Conservation (phyloP, 2,329 filamentous ascomycete species). For the Verticillium longisporum region DNA sequence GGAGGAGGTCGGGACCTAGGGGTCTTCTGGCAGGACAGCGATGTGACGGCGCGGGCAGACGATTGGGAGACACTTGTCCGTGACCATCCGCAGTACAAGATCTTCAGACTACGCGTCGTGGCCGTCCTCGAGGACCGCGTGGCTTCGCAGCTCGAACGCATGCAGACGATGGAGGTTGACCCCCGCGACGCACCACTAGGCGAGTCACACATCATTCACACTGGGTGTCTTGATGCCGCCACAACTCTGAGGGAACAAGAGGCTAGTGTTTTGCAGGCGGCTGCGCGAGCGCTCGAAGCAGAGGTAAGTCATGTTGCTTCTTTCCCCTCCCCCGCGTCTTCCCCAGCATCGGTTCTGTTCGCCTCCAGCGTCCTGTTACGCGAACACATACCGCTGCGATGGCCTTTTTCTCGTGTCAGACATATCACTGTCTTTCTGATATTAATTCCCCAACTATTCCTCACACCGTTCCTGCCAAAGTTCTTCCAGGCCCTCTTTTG, state of each 20-base stretch:
- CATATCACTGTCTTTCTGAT: no score
- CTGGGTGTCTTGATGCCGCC: conserved; percentile 27
- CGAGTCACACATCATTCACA: conserved; percentile 14
- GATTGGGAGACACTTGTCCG: conserved; percentile 55
- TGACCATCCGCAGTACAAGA: conserved; percentile 55
- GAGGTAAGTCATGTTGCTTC: conserved; percentile 42
- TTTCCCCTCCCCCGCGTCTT: neutral
- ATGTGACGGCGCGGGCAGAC: conserved; percentile 47
- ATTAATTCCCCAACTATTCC: no score
- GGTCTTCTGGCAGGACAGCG: conserved; percentile 67
- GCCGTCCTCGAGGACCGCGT: conserved; percentile 63
- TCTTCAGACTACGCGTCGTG: conserved; percentile 73
- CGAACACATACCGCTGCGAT: no score
- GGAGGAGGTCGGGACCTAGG: conserved; percentile 65
- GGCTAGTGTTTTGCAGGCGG: conserved; percentile 53
- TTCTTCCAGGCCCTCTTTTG: neutral
- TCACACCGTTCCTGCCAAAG: no score
- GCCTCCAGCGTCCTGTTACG: no score
- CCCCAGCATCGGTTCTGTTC: no score
- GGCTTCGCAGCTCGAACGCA: conserved; percentile 55
- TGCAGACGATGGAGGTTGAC: conserved; percentile 23
- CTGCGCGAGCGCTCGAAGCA: conserved; percentile 50
- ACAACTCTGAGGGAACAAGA: conserved; percentile 56
- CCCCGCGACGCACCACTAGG: conserved; percentile 9
- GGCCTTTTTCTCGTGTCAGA: no score